Conservation (phyloP, 169 alveolate genomes). For the Perkinsus chesapeaki region DNA sequence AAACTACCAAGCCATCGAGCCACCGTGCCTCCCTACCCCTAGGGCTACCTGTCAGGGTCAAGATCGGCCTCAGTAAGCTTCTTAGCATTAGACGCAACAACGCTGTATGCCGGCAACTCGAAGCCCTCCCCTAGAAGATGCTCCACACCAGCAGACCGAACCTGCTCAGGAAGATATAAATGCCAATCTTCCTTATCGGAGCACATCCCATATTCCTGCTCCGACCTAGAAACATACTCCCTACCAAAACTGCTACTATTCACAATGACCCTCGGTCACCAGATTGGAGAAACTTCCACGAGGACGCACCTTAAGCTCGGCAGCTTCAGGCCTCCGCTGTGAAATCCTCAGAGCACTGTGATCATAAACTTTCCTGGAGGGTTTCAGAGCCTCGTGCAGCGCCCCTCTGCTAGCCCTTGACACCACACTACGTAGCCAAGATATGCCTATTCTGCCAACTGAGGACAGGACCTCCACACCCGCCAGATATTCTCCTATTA, state of each 20-base stretch:
- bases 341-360: neutral
- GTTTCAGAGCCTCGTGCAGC: neutral
- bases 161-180: neutral
- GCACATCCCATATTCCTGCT: no score
- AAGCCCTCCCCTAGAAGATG: neutral
- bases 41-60: neutral
- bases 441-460: neutral
- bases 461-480: no score
- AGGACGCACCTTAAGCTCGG: neutral
- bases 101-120: neutral
- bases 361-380: neutral
- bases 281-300: neutral
- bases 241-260: no score
- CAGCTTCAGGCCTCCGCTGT: neutral
- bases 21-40: neutral
- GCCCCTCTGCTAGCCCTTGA: neutral
- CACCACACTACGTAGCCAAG: neutral
- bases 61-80: neutral
- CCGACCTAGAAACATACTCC: no score
- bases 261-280: no score
- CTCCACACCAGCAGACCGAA: neutral
- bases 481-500: no score
- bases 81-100: neutral
- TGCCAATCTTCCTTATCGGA: no score
- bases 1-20: neutral